phyloP scores from a whole-genome alignment of 2,329 filamentous ascomycete species.

The Teratosphaeria epicoccoides region DNA sequence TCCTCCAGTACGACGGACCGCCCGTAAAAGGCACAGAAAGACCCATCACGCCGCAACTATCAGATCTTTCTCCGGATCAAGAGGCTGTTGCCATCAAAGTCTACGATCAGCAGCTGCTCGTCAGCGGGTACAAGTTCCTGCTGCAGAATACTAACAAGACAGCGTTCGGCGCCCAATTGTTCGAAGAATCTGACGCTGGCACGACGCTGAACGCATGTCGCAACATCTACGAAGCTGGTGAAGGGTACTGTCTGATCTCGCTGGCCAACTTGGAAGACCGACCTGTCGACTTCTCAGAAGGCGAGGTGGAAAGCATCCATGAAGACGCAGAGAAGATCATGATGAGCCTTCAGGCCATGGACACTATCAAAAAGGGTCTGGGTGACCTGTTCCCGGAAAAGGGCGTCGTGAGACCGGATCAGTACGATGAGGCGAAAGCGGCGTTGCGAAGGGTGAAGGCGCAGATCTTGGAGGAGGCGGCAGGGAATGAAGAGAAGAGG shows the following conservation, averaged over 20 bases:
- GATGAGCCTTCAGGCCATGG: slow-evolving; percentile 1
- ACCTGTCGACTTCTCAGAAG: background rate
- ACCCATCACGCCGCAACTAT: background rate
- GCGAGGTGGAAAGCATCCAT: slow-evolving; percentile 8
- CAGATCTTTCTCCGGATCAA: background rate
- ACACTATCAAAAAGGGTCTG: background rate
- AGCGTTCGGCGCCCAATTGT: background rate
- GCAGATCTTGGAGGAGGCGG: slow-evolving; percentile 1
- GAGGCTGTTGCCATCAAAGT: background rate
- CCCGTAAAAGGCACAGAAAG: slow-evolving; percentile 17
- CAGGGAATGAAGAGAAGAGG: background rate
- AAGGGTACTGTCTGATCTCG: background rate
- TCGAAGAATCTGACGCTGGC: background rate
- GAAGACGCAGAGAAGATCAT: background rate
- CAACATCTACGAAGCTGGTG: background rate
- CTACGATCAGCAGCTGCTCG: background rate
- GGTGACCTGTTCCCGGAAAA: slow-evolving; percentile 2
- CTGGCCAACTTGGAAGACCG: background rate
- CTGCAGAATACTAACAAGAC: background rate
- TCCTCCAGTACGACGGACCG: slow-evolving; percentile 27
- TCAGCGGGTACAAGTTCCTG: background rate
- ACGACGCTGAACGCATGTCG: background rate
- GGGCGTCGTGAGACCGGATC: slow-evolving; percentile 1
- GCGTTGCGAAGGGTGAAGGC: background rate
- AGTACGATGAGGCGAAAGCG: slow-evolving; percentile 4